phyloP scores from a whole-genome alignment of 495 filamentous ascomycete genomes.

The Glarea lozoyensis region DNA sequence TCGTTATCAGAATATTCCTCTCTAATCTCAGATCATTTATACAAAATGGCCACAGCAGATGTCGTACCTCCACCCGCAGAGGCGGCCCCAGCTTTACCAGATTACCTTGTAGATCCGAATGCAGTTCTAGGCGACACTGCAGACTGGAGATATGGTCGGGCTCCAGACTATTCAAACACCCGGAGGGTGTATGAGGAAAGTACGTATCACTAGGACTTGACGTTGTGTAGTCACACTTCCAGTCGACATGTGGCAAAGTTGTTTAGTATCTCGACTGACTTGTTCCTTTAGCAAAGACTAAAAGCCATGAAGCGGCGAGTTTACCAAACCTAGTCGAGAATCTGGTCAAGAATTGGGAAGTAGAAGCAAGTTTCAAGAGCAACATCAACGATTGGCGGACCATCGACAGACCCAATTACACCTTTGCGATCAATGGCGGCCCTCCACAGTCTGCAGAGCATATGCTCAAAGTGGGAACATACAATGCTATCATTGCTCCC shows the following conservation, averaged over 20 bases:
- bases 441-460: constrained; percentile 45
- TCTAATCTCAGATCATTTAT: too few species aligned
- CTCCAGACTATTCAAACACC: constrained; percentile 54
- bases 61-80: constrained; percentile 4
- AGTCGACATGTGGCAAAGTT: too few species aligned
- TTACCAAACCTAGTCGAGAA: constrained; percentile 54
- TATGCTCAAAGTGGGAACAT: constrained; percentile 58
- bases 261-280: too few species aligned
- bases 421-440: constrained; percentile 52
- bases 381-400: constrained; percentile 54
- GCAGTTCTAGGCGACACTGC: constrained; percentile 45
- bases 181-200: constrained; percentile 39
- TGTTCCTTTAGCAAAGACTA: constrained; percentile 37
- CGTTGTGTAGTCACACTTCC: too few species aligned
- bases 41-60: constrained; percentile 8
- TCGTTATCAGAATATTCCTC: too few species aligned
- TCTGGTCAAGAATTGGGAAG: constrained; percentile 66
- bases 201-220: too few species aligned
- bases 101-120: constrained; percentile 51
- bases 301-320: constrained; percentile 41
- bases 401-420: constrained; percentile 44
- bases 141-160: constrained; percentile 48
- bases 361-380: constrained; percentile 59
- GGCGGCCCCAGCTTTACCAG: constrained; percentile 33
- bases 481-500: constrained; percentile 54